Evolutionary conservation across 441 rosid genomes (phyloP), one percentile per base, ranked within the genome.

Genomic region (Iberis amara): DNA sequence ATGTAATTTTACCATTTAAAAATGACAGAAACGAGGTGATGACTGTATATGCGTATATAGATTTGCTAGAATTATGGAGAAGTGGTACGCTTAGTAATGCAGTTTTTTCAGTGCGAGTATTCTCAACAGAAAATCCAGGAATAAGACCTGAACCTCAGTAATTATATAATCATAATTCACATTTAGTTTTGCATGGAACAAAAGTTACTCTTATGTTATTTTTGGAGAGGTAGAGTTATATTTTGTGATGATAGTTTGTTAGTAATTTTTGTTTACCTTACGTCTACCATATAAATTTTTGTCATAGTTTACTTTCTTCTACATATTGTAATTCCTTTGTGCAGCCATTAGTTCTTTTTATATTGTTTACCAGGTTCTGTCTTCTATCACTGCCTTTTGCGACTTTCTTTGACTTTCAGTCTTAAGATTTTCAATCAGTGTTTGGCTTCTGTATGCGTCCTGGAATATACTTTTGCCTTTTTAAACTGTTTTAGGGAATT

Each of bases 391-490:
- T 18, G 21, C 21, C 21, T 18, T 18, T 18, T 18, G 21, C 46
- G 55, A 45, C 37, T 62, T 43, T 38, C 48, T 27, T 21, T 36
- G 47, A 4, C 15, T 35, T 64, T 55, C 11, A 58, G 18, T 47
- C 55, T 18, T 47, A 27, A 14, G 13, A 26, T 47, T 46, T 46
- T 46, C 15, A 28, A 18, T 39, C 8, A 8, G 44, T 48, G 38
- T 36, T 52, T 44, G 5, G 45, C 10, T 30, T 52, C 39, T 42
- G 56, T 54, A 62, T 31, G 7, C 37, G 53, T 41, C 11, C 39
- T 62, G 47, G 4, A 47, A 21, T 31, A 18, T 5, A 31, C 35
- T 50, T 37, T 30, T 64, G 6, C 64, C 59, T 50, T 51, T 40
- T 38, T 36, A 24, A 42, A 38, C 24, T 51, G 15, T 48, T 31